A percentile compares a stretch with the other conserved stretches of the same genome.
Evolutionary conservation across 1,284 basidiomycete genomes (phyloP).

Genomic region (Leccinum subrobustum): DNA sequence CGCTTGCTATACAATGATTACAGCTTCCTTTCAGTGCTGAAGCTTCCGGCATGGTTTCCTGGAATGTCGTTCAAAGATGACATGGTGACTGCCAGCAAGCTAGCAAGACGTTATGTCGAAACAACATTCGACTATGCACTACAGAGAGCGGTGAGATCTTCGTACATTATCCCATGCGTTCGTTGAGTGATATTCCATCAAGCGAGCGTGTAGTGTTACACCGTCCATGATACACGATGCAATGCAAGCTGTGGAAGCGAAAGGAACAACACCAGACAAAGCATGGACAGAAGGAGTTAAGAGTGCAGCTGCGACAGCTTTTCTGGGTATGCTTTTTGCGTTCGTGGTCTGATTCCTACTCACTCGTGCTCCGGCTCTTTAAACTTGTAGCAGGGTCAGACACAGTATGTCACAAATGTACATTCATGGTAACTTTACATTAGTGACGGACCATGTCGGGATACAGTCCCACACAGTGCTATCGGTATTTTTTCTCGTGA

Average conservation of each 20-base stretch:
- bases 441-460: not conserved
- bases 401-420: not conserved
- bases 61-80: not conserved
- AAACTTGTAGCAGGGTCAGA: not conserved
- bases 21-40: not conserved
- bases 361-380: not conserved
- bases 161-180: not conserved
- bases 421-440: not conserved
- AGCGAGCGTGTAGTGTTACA: not conserved
- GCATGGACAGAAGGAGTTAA: not conserved
- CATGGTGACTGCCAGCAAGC: not conserved
- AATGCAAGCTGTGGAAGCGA: not conserved
- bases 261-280: not conserved
- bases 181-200: too few relatives aligned
- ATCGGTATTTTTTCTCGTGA: slow-evolving; percentile 6
- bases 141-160: not conserved
- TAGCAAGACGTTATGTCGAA: not conserved
- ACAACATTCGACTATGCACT: not conserved
- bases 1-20: not conserved
- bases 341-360: not conserved
- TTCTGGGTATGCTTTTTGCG: not conserved
- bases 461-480: not conserved
- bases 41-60: slow-evolving; percentile 4
- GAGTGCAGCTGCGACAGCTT: not conserved
- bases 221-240: slow-evolving; percentile 4